phyloP scores from a whole-genome alignment of 306 rosid genomes.

The Quillaja saponaria region DNA sequence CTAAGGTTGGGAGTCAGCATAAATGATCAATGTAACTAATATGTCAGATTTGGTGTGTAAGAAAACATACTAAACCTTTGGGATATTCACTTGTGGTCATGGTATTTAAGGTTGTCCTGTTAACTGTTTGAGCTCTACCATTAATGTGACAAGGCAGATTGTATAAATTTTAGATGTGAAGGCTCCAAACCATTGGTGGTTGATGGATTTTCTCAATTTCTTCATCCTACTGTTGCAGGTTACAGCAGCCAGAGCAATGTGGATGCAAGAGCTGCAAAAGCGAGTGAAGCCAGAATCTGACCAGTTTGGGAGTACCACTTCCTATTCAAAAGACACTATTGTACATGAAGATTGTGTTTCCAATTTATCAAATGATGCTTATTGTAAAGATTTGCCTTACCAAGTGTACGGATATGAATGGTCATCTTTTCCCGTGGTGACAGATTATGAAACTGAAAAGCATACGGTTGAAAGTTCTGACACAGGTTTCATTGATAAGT shows the following conservation, averaged over 20 bases:
- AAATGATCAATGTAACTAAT: too few species aligned
- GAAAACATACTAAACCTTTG: too few species aligned
- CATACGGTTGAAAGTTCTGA: conserved; percentile 53
- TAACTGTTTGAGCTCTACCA: too few species aligned
- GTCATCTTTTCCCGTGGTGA: conserved; percentile 35
- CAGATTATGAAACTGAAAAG: conserved; percentile 54
- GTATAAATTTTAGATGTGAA: too few species aligned
- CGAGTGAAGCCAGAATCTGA: conserved; percentile 55
- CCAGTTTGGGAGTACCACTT: conserved; percentile 49
- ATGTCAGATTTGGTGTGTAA: too few species aligned
- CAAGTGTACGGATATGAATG: conserved; percentile 40
- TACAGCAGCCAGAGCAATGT: conserved; percentile 76
- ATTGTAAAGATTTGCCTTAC: conserved; percentile 43
- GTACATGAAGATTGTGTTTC: conserved; percentile 46
- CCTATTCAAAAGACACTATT: conserved; percentile 43
- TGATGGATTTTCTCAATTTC: conserved; percentile 17
- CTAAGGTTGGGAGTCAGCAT: too few species aligned
- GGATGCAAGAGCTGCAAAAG: conserved; percentile 95
- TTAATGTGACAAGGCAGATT: too few species aligned
- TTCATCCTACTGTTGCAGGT: conserved; percentile 53
- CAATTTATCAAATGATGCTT: conserved; percentile 41
- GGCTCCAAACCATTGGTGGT: background rate
- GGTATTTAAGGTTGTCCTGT: too few species aligned
- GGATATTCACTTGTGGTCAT: too few species aligned
- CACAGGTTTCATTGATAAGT: conserved; percentile 52